Evolutionary conservation across 331 rosid species (phyloP).

Genomic region (Stylosanthes scabra): DNA sequence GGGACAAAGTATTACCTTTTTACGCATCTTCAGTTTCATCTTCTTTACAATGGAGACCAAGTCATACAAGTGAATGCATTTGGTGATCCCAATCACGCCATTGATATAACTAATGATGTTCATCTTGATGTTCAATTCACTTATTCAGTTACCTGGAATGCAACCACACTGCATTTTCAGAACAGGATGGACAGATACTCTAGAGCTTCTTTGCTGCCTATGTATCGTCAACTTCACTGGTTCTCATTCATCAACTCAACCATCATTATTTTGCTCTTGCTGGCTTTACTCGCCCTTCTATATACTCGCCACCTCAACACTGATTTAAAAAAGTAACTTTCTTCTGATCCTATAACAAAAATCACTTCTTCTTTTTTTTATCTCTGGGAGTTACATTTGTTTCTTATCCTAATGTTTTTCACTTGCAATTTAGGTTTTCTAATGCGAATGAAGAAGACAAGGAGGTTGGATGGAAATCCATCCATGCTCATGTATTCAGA

Average conservation of each 20-base stretch:
- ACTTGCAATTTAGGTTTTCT: conserved; percentile 55
- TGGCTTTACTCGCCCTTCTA: conserved; percentile 75
- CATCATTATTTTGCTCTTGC: conserved; percentile 70
- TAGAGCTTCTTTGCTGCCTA: conserved; percentile 64
- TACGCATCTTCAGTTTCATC: conserved; percentile 72
- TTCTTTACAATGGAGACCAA: conserved; percentile 64
- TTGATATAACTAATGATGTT: conserved; percentile 72
- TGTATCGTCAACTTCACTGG: conserved; percentile 75
- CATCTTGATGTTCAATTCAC: conserved; percentile 68
- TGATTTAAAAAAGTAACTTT: conserved; percentile 77
- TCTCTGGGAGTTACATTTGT: conserved; percentile 18
- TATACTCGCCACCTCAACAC: conserved; percentile 70
- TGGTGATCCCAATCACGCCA: conserved; percentile 66
- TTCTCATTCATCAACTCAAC: conserved; percentile 80
- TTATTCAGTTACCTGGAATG: conserved; percentile 82
- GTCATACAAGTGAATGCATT: conserved; percentile 69
- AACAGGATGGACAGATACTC: conserved; percentile 79
- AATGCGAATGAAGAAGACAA: conserved; percentile 70
- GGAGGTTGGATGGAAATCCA: conserved; percentile 84
- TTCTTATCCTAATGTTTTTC: conserved; percentile 34
- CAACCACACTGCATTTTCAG: conserved; percentile 55
- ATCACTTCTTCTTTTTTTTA: not conserved
- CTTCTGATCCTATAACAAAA: conserved; percentile 17
- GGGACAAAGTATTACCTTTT: conserved; percentile 65
- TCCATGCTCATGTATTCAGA: conserved; percentile 81